Conservation (phyloP, 331 rosid genomes). For the Malus hybrid region DNA sequence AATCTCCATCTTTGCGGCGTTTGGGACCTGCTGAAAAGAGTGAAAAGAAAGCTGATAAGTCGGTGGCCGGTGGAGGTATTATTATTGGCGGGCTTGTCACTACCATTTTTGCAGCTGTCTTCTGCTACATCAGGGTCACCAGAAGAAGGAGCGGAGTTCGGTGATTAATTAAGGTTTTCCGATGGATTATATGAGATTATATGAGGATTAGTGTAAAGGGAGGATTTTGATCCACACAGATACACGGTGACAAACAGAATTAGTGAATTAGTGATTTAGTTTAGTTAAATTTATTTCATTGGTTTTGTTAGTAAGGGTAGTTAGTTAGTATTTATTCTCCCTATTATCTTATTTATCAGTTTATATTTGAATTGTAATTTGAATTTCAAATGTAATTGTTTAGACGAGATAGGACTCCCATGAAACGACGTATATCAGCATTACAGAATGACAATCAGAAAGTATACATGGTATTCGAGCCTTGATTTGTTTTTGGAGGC, state of each 20-base stretch:
- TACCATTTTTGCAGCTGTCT: conserved; percentile 68
- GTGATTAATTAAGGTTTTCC: neutral
- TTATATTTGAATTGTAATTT: too few species aligned
- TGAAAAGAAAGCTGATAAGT: conserved; percentile 4
- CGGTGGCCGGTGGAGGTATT: conserved; percentile 65
- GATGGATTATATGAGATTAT: neutral
- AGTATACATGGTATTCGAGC: too few species aligned
- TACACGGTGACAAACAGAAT: neutral
- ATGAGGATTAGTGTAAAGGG: neutral
- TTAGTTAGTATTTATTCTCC: too few species aligned
- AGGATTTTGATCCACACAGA: neutral
- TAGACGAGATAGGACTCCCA: too few species aligned
- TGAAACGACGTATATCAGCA: too few species aligned
- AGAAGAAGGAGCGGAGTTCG: conserved; percentile 36
- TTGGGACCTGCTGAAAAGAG: conserved; percentile 30
- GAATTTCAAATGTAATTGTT: too few species aligned
- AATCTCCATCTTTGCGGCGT: conserved; percentile 52
- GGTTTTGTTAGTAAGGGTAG: too few species aligned
- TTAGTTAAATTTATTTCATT: neutral
- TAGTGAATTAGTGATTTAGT: neutral
- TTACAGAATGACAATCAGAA: too few species aligned
- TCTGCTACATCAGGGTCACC: conserved; percentile 83
- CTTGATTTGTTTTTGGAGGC: too few species aligned
- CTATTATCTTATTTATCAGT: too few species aligned
- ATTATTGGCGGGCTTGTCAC: conserved; percentile 85